A percentile compares a stretch with the other conserved stretches of the same genome.
phyloP scores from a whole-genome alignment of 805 yeast genomes.

The Cyberlindnera mississippiensis region DNA sequence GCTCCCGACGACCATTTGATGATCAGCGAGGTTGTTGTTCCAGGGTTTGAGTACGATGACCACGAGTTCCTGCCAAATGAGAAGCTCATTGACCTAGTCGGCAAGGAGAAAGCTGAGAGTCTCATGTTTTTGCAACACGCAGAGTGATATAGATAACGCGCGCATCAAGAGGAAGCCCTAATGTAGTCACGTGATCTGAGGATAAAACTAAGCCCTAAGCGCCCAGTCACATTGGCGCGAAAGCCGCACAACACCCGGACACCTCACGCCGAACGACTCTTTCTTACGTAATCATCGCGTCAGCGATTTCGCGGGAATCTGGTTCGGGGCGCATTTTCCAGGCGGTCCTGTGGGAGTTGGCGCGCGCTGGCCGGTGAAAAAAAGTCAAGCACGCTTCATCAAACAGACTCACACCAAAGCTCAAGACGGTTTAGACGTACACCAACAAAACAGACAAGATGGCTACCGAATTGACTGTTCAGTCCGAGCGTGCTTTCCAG shows the following conservation, averaged over 20 bases:
- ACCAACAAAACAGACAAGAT: slow-evolving; percentile 44
- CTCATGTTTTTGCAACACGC: slow-evolving; percentile 35
- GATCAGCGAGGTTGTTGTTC: slow-evolving; percentile 57
- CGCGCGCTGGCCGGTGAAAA: slow-evolving; percentile 9
- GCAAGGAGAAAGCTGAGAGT: slow-evolving; percentile 33
- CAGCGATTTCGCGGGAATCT: slow-evolving; percentile 2
- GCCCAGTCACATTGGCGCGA: neutral
- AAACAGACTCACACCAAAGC: slow-evolving; percentile 10
- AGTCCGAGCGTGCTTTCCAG: slow-evolving; percentile 99
- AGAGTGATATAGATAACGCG: slow-evolving; percentile 9
- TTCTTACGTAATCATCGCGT: slow-evolving; percentile 9
- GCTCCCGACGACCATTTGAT: slow-evolving; percentile 38
- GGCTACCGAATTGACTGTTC: slow-evolving; percentile 99
- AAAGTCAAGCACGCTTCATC: slow-evolving; percentile 8
- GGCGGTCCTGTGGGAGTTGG: no score
- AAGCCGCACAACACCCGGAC: slow-evolving; percentile 6
- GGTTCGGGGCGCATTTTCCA: slow-evolving; percentile 10
- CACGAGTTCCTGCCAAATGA: slow-evolving; percentile 41
- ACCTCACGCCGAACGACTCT: slow-evolving; percentile 4
- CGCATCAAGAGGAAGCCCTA: slow-evolving; percentile 2
- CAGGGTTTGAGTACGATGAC: slow-evolving; percentile 56
- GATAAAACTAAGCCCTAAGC: neutral
- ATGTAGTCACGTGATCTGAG: neutral
- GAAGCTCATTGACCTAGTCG: slow-evolving; percentile 34
- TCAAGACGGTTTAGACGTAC: slow-evolving; percentile 1